Base-by-base conservation (phyloP, 805 yeast species). In the Ogataea naganishii region DNA sequence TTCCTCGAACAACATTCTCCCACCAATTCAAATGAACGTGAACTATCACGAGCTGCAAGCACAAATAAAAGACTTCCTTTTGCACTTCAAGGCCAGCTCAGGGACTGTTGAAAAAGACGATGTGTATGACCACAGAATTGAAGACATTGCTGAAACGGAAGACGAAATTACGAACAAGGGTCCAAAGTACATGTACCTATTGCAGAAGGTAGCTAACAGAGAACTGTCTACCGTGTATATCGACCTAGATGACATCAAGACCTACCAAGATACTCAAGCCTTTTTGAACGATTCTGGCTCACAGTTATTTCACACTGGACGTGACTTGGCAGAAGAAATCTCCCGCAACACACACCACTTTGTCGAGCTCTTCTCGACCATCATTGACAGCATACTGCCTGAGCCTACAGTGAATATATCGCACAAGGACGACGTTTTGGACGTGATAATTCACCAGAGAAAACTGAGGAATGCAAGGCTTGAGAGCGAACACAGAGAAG, bases 381-480 rank as follows among this genome's bases (percentile, higher is more conserved):
- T 76, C 11, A 72, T 84, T 25, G 99, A 92, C 56, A 76, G 73
- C 28, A 53, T 84, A 34, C 70, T 89, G 72, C 98, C 98, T 1
- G 69, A 66, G 38, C 89, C 97, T n/a, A 79, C 92, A 2, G 73
- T 68, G 29, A 88, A 82, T 36, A 65, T 89, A 30, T 62, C 76
- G 26, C 83, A 80, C 51, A 75, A 76, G 41, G 96, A 85, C 52
- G 95, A 84, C 43, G 97, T 92, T 9, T 61, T 92, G 39, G 98
- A 92, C 49, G 94, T 92, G 35, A 84, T 92, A 33, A 64, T 88
- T 41, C 88, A 84, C 49, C 97, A 92, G 62, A 72, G 99, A 53
- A 75, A 70, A 46, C 70, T 84, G 51, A 71, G 95, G 49, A 89
- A 89, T 53, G 73, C 72, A 42, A 71, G 89, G 37, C 63, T 76